Evolutionary conservation across 2,329 filamentous ascomycete species (phyloP), one percentile per base, ranked within the genome.

Genomic region (Penicillium griseofulvum): DNA sequence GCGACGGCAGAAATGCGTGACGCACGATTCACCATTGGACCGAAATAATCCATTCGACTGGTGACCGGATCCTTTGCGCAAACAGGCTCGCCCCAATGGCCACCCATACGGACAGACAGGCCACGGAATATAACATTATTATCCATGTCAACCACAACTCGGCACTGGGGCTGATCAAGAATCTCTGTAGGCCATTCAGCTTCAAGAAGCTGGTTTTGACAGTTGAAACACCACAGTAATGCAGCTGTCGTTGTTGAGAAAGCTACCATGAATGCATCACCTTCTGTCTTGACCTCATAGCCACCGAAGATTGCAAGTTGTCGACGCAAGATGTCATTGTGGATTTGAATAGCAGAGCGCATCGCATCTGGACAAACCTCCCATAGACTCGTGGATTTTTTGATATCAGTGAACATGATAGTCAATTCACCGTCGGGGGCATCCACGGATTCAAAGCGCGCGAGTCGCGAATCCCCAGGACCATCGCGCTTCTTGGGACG

Each of bases 251-350:
- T 91, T 0, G 94, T 97, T 1, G 92, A 90, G 74, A 99, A 99
- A 10, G 93, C 96, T 31, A 99, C 94, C 92, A 99, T 97, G 69
- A 99, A 99, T 9, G 94, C 94, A 75, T 99, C 94, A 64, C 94
- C 94, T 90, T 99, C 94, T 17, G 94, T 99, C 81, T 99, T 99
- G 74, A 99, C 94, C 76, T 99, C 94, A 69, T 97, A 99, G 1
- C 94, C 94, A 68, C 94, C 94, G 65, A 97, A 95, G 60, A 92
- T 88, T 48, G 94, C 87, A 64, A 99, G 79, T 71, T 97, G 93
- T 53, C 94, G 85, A 63, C 94, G 88, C 88, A 99, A 96, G 43
- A 97, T 85, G 67, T 96, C 91, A 73, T 99, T 99, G 80, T 99
- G 94, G 64, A 96, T 87, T 74, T 93, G 95, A 76, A 99, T 99